Percentiles rank a stretch among this genome's conserved stretches.
phyloP scores from a whole-genome alignment of 805 yeast species.

The Starmerella roubikii region DNA sequence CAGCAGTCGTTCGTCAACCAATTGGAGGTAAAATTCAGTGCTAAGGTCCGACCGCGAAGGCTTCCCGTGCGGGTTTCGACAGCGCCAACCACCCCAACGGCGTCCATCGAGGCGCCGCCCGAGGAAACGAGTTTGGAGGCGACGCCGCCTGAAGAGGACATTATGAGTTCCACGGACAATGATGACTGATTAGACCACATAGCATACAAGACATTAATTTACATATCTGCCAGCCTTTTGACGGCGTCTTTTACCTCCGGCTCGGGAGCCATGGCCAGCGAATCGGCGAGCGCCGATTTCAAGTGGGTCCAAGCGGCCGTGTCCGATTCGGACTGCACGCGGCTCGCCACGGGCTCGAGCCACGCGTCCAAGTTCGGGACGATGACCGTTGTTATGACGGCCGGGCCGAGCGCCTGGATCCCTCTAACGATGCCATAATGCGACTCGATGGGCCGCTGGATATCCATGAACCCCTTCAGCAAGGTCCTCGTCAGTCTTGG shows the following conservation, averaged over 20 bases:
- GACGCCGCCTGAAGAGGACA: constrained; percentile 8
- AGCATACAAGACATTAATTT: neutral
- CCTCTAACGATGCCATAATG: constrained; percentile 88
- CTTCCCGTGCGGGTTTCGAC: no score
- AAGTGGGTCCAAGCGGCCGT: constrained; percentile 17
- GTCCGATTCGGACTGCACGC: constrained; percentile 27
- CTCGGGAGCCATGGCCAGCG: constrained; percentile 12
- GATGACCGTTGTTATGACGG: constrained; percentile 70
- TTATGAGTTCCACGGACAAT: constrained; percentile 17
- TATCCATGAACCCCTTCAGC: constrained; percentile 76
- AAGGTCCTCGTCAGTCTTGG: constrained; percentile 91
- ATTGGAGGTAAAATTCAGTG: constrained; percentile 12
- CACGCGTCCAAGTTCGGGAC: constrained; percentile 77
- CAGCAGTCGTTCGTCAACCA: constrained; percentile 8
- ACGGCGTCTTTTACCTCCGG: constrained; percentile 11
- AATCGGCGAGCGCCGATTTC: constrained; percentile 16
- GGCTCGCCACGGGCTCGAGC: constrained; percentile 38
- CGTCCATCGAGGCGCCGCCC: constrained; percentile 2
- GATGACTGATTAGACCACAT: no score
- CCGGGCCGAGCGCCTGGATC: constrained; percentile 68
- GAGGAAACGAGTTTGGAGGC: neutral
- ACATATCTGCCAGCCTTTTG: constrained; percentile 1
- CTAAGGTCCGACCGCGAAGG: constrained; percentile 2
- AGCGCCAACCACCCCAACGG: no score
- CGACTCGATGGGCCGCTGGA: constrained; percentile 72